Conservation (phyloP, 2,329 filamentous ascomycete genomes). For the Anisogramma anomala region DNA sequence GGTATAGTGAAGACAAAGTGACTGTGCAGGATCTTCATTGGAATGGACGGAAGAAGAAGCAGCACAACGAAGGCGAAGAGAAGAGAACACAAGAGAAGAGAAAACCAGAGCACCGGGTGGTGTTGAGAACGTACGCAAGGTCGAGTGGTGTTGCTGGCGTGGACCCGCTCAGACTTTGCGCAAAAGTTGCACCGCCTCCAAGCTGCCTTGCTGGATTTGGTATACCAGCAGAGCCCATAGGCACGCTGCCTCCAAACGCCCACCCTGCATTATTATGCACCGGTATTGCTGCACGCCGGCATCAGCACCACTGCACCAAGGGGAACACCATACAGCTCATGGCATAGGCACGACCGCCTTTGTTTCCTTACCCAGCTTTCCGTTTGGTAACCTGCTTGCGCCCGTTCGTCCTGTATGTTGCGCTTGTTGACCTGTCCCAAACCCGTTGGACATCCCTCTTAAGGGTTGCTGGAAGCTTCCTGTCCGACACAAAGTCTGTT, state of each 20-base stretch:
- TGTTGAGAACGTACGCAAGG: slow-evolving; percentile 45
- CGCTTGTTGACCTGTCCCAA: slow-evolving; percentile 47
- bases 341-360: not conserved
- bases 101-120: not conserved
- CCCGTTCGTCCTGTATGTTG: slow-evolving; percentile 44
- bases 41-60: too few species aligned
- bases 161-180: slow-evolving; percentile 52
- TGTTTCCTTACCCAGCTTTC: slow-evolving; percentile 46
- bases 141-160: slow-evolving; percentile 52
- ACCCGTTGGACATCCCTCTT: slow-evolving; percentile 50
- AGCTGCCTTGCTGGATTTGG: slow-evolving; percentile 43
- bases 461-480: slow-evolving; percentile 51
- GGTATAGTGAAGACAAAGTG: too few species aligned
- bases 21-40: too few species aligned
- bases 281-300: slow-evolving; percentile 17
- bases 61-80: not conserved
- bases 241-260: slow-evolving; percentile 51
- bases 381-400: slow-evolving; percentile 50
- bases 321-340: slow-evolving; percentile 1
- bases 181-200: slow-evolving; percentile 52
- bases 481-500: slow-evolving; percentile 19
- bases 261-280: slow-evolving; percentile 45
- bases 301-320: slow-evolving; percentile 12
- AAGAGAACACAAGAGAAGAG: not conserved
- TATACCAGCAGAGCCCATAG: slow-evolving; percentile 44